Evolutionary conservation across 2,329 filamentous ascomycete species (phyloP).

Genomic region (Aspergillus ruber): DNA sequence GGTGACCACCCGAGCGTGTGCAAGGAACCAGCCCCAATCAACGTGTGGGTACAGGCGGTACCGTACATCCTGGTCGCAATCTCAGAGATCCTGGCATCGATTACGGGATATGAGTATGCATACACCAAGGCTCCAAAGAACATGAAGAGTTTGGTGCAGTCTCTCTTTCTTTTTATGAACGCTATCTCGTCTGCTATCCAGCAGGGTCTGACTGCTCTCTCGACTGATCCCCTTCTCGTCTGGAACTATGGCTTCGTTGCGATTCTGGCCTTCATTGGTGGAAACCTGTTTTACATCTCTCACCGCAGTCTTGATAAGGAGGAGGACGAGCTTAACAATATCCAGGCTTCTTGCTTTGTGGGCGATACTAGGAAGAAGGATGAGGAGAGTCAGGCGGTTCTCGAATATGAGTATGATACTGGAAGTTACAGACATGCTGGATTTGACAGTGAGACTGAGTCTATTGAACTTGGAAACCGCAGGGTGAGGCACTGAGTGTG

Average conservation of each 20-base stretch:
- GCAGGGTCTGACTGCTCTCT: slow-evolving; percentile 58
- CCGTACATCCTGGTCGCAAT: slow-evolving; percentile 49
- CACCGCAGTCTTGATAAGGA: slow-evolving; percentile 58
- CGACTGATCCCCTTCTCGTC: slow-evolving; percentile 59
- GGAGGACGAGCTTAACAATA: slow-evolving; percentile 61
- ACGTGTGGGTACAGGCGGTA: slow-evolving; percentile 52
- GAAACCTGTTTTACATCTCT: slow-evolving; percentile 60
- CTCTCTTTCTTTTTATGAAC: slow-evolving; percentile 62
- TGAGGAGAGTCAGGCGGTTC: neutral
- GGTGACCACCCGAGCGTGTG: slow-evolving; percentile 49
- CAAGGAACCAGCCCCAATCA: slow-evolving; percentile 50
- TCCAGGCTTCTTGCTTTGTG: slow-evolving; percentile 12
- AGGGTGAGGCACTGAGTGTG: no score
- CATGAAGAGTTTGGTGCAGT: slow-evolving; percentile 66
- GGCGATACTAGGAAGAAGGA: neutral
- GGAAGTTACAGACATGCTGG: neutral
- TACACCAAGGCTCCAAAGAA: slow-evolving; percentile 70
- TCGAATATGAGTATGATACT: neutral
- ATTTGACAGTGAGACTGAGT: no score
- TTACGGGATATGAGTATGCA: slow-evolving; percentile 64
- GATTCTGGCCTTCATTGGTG: slow-evolving; percentile 57
- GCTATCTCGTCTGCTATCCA: slow-evolving; percentile 63
- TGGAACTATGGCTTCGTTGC: slow-evolving; percentile 68
- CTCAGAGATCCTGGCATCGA: slow-evolving; percentile 52
- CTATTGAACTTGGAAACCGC: no score